These are phyloP conservation scores for Coemansia umbellata DNA, from an alignment of 192 early-diverging fungal genomes.

Conservation along the genomic window DNA sequence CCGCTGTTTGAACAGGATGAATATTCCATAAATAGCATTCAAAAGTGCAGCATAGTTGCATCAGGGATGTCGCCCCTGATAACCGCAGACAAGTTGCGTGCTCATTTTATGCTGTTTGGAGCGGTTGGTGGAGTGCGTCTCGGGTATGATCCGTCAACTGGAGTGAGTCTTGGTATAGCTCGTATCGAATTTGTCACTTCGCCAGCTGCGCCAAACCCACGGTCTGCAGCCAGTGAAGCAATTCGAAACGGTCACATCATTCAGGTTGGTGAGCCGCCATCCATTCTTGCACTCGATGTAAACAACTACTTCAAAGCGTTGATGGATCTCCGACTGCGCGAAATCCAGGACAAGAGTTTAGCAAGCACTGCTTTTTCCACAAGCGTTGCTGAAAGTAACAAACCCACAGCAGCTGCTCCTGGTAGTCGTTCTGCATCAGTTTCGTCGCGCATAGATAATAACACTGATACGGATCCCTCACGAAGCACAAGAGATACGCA, in stretches of 20 bases:
- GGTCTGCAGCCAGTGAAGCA: conserved; percentile 34
- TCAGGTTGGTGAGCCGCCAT: conserved; percentile 29
- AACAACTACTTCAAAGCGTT: conserved; percentile 24
- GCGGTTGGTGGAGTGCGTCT: conserved; percentile 34
- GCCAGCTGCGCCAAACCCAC: conserved; percentile 31
- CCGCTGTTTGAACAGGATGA: conserved; percentile 39
- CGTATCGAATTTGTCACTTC: conserved; percentile 27
- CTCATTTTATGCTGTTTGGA: conserved; percentile 41
- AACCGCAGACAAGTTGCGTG: conserved; percentile 34
- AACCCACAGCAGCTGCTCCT: neutral
- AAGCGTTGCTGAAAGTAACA: neutral
- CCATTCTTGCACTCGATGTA: conserved; percentile 17
- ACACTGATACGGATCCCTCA: neutral
- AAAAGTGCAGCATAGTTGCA: conserved; percentile 21
- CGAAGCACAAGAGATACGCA: neutral
- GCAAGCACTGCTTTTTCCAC: neutral
- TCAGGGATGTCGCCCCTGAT: conserved; percentile 45
- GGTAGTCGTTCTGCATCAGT: neutral
- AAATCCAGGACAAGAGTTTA: neutral
- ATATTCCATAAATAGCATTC: conserved; percentile 11
- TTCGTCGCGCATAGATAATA: neutral
- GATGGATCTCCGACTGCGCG: neutral
- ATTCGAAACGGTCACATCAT: conserved; percentile 16
- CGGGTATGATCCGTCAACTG: conserved; percentile 44
- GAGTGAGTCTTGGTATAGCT: conserved; percentile 50